These are phyloP conservation scores for Albizia julibrissin DNA, from an alignment of 306 rosid species.

Conservation along the genomic window DNA sequence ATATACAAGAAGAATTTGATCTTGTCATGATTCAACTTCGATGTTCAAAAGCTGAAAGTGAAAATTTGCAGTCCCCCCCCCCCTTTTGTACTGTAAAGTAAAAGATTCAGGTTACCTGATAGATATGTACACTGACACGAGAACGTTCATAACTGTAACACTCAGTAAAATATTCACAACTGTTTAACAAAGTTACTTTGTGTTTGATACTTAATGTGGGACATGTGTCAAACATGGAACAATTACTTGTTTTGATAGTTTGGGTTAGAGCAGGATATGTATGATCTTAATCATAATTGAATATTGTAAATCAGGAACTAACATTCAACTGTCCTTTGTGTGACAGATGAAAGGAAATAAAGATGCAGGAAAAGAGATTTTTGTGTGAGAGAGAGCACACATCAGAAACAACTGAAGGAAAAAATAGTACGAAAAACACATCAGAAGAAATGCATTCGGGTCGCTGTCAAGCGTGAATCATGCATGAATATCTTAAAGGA, in stretches of 20 bases:
- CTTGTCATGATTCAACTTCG: conserved; percentile 7
- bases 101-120: neutral
- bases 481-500: neutral
- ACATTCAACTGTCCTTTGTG: neutral
- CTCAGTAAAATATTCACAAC: neutral
- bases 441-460: conserved; percentile 18
- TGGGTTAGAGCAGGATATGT: neutral
- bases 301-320: neutral
- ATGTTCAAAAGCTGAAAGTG: neutral
- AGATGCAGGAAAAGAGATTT: neutral
- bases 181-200: neutral
- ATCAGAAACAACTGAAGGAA: conserved; percentile 3
- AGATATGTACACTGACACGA: neutral
- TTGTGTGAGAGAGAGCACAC: neutral
- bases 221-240: neutral
- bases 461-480: conserved; percentile 30
- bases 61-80: neutral
- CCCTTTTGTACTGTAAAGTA: neutral
- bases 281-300: neutral
- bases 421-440: neutral
- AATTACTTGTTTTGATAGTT: neutral
- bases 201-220: neutral
- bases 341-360: conserved; percentile 9
- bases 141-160: neutral
- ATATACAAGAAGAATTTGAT: neutral